Percentiles rank a stretch among this genome's conserved stretches.
Evolutionary conservation across 2,329 filamentous ascomycete species (phyloP).

Genomic region (Aspergillus arachidicola): DNA sequence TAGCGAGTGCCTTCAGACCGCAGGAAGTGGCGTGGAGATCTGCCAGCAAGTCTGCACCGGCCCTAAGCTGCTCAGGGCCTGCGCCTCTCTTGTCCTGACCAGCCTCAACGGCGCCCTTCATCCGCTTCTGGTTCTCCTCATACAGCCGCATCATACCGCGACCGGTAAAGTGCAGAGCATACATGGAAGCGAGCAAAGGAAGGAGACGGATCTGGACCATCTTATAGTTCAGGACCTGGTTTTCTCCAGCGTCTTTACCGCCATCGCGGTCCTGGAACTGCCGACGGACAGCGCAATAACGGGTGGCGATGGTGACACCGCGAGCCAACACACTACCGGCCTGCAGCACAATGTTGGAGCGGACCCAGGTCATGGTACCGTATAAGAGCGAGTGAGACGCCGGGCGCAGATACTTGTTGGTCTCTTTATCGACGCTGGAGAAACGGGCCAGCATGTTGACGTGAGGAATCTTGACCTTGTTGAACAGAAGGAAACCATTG

Average conservation of each 20-base stretch:
- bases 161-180: slow-evolving; percentile 78
- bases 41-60: slow-evolving; percentile 68
- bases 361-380: slow-evolving; percentile 75
- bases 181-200: slow-evolving; percentile 72
- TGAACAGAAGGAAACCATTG: slow-evolving; percentile 78
- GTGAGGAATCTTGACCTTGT: slow-evolving; percentile 74
- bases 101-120: slow-evolving; percentile 54
- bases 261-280: slow-evolving; percentile 78
- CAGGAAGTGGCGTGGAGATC: slow-evolving; percentile 78
- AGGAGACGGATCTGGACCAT: slow-evolving; percentile 77
- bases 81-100: slow-evolving; percentile 56
- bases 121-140: slow-evolving; percentile 70
- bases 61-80: slow-evolving; percentile 68
- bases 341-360: slow-evolving; percentile 72
- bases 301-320: slow-evolving; percentile 75
- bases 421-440: slow-evolving; percentile 68
- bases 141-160: slow-evolving; percentile 75
- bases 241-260: slow-evolving; percentile 63
- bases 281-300: slow-evolving; percentile 73
- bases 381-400: slow-evolving; percentile 70
- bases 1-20: slow-evolving; percentile 73
- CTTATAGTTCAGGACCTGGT: slow-evolving; percentile 77
- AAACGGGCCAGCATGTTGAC: slow-evolving; percentile 73
- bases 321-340: slow-evolving; percentile 71
- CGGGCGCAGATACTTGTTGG: slow-evolving; percentile 68